Percentiles rank a stretch among this genome's conserved stretches.
These are phyloP conservation scores for Apiosordaria backusii DNA, from an alignment of 495 filamentous ascomycete species.

Conservation along the genomic window DNA sequence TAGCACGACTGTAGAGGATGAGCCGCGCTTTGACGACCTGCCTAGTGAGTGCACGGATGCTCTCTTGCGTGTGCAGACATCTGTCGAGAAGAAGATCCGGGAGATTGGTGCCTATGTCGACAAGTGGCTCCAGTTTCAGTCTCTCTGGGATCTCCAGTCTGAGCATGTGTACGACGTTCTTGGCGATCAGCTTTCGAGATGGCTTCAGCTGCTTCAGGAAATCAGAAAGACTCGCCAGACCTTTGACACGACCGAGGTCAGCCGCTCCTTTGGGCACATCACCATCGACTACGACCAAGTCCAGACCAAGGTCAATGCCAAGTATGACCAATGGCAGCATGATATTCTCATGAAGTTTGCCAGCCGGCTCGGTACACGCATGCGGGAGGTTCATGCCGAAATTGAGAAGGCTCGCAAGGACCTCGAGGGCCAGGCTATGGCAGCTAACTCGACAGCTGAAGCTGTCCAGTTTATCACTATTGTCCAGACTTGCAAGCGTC, in stretches of 20 bases:
- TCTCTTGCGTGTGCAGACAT: conserved; percentile 72
- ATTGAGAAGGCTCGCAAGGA: conserved; percentile 83
- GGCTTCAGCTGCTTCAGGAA: conserved; percentile 91
- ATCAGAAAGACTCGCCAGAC: conserved; percentile 89
- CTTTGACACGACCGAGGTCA: conserved; percentile 93
- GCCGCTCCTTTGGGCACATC: conserved; percentile 85
- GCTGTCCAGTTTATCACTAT: conserved; percentile 98
- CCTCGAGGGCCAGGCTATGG: conserved; percentile 83
- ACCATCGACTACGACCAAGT: conserved; percentile 97
- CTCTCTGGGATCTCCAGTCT: conserved; percentile 93
- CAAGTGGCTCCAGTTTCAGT: conserved; percentile 98
- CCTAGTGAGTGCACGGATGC: conserved; percentile 73
- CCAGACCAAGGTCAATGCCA: conserved; percentile 94
- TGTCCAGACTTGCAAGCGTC: conserved; percentile 91
- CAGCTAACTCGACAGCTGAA: conserved; percentile 89
- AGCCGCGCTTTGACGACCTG: conserved; percentile 81
- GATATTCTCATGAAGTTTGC: conserved; percentile 94
- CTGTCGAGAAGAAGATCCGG: conserved; percentile 72
- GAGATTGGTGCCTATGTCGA: conserved; percentile 81
- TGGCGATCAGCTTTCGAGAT: conserved; percentile 85
- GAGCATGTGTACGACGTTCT: conserved; percentile 90
- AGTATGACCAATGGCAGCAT: conserved; percentile 99
- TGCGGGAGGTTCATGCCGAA: conserved; percentile 84
- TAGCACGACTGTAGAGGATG: conserved; percentile 57
- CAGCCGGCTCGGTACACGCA: conserved; percentile 77